These are phyloP conservation scores for Priceomyces carsonii DNA, from an alignment of 805 yeast genomes.

Conservation along the genomic window DNA sequence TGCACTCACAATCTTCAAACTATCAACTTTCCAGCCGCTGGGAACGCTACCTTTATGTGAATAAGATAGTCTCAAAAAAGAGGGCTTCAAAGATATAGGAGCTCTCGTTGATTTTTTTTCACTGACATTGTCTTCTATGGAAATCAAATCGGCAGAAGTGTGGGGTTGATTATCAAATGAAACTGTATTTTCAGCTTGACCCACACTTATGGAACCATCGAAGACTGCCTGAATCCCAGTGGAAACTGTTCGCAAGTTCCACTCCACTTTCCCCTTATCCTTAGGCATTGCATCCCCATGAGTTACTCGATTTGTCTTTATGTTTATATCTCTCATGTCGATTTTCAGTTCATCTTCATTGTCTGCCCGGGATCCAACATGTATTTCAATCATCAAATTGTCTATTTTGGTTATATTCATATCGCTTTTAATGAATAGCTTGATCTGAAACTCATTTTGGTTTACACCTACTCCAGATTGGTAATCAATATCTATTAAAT, in stretches of 20 bases:
- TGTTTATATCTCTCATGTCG: constrained; percentile 18
- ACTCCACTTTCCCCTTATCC: constrained; percentile 55
- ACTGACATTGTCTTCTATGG: constrained; percentile 7
- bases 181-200: neutral
- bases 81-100: constrained; percentile 20
- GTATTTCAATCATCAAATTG: constrained; percentile 27
- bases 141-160: constrained; percentile 6
- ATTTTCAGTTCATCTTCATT: constrained; percentile 9
- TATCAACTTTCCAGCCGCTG: constrained; percentile 70
- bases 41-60: constrained; percentile 68
- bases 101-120: constrained; percentile 1
- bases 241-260: constrained; percentile 60
- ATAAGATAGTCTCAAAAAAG: constrained; percentile 52
- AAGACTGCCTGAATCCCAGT: constrained; percentile 70
- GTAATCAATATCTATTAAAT: constrained; percentile 57
- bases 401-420: constrained; percentile 35
- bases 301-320: constrained; percentile 64
- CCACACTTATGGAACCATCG: constrained; percentile 51
- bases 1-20: constrained; percentile 57
- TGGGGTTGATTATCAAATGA: constrained; percentile 8
- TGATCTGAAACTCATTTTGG: constrained; percentile 64
- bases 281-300: constrained; percentile 72
- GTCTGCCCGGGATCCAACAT: constrained; percentile 14
- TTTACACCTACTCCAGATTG: constrained; percentile 52
- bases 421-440: constrained; percentile 42